These are phyloP conservation scores for Botrytis galanthina DNA, from an alignment of 2,329 filamentous ascomycete genomes.

Conservation along the genomic window DNA sequence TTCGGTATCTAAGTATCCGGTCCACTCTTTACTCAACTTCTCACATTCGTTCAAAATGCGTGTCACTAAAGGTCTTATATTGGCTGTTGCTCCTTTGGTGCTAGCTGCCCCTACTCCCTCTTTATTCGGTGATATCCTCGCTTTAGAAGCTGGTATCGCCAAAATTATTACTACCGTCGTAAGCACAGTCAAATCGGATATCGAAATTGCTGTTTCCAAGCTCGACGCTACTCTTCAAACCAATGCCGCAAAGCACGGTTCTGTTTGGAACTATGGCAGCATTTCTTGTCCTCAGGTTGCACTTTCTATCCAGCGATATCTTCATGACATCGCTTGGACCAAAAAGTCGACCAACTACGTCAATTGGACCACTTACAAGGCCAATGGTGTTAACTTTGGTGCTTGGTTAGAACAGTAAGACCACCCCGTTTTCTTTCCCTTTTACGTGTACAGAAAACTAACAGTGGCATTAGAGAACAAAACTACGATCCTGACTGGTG, in stretches of 20 bases:
- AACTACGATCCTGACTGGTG: not conserved
- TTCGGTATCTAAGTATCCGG: too few relatives aligned
- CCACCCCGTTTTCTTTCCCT: not conserved
- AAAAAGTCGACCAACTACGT: not conserved
- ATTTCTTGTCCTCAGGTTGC: not conserved
- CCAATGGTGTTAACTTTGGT: constrained; percentile 2
- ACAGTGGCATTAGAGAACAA: not conserved
- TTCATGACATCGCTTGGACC: not conserved
- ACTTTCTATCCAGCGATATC: not conserved
- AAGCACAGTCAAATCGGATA: not conserved
- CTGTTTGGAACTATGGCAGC: not conserved
- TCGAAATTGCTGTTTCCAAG: not conserved
- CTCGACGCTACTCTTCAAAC: not conserved
- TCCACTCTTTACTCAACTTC: too few relatives aligned
- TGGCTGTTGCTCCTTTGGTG: too few relatives aligned
- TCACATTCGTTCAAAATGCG: too few relatives aligned
- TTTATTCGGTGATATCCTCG: not conserved
- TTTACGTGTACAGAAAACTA: not conserved
- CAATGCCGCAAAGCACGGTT: not conserved
- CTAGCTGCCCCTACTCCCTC: not conserved
- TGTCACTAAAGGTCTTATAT: too few relatives aligned
- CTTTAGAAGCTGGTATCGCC: not conserved
- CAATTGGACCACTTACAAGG: not conserved
- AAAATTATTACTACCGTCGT: too few relatives aligned
- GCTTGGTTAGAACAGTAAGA: constrained; percentile 9